A percentile compares a stretch with the other conserved stretches of the same genome.
phyloP scores from a whole-genome alignment of 192 early-diverging fungal genomes.

The Rhizoclosmatium sp. region DNA sequence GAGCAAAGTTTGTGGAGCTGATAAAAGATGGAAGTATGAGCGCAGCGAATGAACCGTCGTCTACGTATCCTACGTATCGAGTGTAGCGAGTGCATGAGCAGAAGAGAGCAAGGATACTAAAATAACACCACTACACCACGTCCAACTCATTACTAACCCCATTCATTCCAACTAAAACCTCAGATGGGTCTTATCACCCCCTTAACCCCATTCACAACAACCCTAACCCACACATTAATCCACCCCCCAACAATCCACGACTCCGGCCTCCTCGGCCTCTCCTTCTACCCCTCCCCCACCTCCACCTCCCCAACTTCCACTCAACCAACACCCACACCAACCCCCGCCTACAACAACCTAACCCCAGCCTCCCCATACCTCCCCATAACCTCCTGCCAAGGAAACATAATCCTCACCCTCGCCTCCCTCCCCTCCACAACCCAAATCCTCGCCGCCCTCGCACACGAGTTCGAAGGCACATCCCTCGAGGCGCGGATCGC shows the following conservation, averaged over 20 bases:
- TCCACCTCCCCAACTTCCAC: background rate
- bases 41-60: no score
- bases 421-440: background rate
- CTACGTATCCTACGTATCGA: no score
- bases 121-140: no score
- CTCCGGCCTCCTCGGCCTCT: constrained; percentile 15
- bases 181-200: constrained; percentile 30
- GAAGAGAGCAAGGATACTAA: no score
- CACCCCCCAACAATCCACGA: background rate
- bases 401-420: constrained; percentile 33
- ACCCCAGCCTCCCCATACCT: constrained; percentile 3
- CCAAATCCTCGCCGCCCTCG: constrained; percentile 15
- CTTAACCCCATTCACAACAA: constrained; percentile 31
- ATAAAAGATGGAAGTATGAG: background rate
- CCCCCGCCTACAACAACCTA: background rate
- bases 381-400: constrained; percentile 12
- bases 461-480: background rate
- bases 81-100: no score
- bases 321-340: background rate
- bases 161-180: background rate
- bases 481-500: background rate
- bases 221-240: constrained; percentile 20
- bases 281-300: background rate
- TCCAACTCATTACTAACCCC: background rate
- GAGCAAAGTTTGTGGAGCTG: background rate